A percentile compares a stretch with the other conserved stretches of the same genome.
phyloP scores from a whole-genome alignment of 1,284 basidiomycete species.

The Xerocomus nothofagi region DNA sequence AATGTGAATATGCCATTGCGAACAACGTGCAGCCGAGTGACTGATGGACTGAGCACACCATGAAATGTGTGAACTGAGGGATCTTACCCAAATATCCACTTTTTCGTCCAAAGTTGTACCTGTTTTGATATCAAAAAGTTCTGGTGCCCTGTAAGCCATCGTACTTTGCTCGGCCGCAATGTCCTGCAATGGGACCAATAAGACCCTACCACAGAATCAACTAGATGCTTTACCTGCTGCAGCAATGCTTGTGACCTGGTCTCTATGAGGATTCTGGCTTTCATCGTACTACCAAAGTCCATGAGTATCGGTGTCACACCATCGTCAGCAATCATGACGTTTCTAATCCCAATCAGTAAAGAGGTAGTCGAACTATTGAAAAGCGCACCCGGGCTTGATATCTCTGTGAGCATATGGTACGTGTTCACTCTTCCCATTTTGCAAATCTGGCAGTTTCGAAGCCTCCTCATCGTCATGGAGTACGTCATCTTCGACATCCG shows the following conservation, averaged over 20 bases:
- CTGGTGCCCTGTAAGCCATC: constrained; percentile 95
- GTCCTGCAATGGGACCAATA: constrained; percentile 52
- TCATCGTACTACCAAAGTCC: constrained; percentile 93
- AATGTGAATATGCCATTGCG: constrained; percentile 89
- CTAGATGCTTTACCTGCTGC: constrained; percentile 60
- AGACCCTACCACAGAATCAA: neutral
- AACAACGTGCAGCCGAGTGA: constrained; percentile 91
- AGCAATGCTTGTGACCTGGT: constrained; percentile 83
- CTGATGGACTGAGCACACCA: constrained; percentile 40
- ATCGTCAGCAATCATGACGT: constrained; percentile 95
- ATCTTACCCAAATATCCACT: constrained; percentile 90
- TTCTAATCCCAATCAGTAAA: constrained; percentile 48
- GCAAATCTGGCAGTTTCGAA: constrained; percentile 36
- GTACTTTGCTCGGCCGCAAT: constrained; percentile 94
- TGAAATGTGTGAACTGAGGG: neutral
- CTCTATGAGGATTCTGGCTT: constrained; percentile 76
- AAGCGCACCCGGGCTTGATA: constrained; percentile 87
- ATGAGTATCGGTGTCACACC: constrained; percentile 87
- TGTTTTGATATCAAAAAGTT: constrained; percentile 95
- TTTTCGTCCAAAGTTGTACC: constrained; percentile 86
- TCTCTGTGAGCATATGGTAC: constrained; percentile 97
- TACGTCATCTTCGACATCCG: constrained; percentile 54
- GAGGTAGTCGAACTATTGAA: neutral
- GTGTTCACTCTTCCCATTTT: constrained; percentile 47
- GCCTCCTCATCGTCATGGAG: constrained; percentile 80